Conservation (phyloP, 208 protist species). For the Wallacemonas collosoma region DNA sequence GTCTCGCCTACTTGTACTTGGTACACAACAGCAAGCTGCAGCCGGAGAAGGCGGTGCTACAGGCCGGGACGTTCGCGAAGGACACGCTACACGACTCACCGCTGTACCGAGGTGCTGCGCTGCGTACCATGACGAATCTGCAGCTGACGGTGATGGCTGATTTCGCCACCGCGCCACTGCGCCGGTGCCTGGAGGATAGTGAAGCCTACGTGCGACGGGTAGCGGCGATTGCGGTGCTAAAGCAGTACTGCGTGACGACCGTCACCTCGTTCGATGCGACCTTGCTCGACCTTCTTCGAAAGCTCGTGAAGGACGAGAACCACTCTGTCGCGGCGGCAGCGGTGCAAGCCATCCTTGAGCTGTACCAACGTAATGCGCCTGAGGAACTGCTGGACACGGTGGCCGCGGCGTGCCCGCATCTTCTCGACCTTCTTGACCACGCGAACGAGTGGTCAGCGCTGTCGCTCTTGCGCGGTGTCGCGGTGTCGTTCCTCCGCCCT, state of each 20-base stretch:
- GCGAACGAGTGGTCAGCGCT: constrained; percentile 10
- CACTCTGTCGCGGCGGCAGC: constrained; percentile 97
- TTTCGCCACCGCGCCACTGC: constrained; percentile 95
- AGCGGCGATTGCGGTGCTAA: constrained; percentile 96
- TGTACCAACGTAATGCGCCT: constrained; percentile 42
- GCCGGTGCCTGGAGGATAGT: constrained; percentile 91
- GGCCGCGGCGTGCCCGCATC: constrained; percentile 2
- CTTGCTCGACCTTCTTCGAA: constrained; percentile 87
- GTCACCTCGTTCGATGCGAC: constrained; percentile 86
- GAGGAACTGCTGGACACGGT: constrained; percentile 25
- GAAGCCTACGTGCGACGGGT: constrained; percentile 99
- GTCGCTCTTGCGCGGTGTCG: not conserved
- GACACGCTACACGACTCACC: constrained; percentile 95
- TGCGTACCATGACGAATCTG: constrained; percentile 99
- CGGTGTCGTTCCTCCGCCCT: not conserved
- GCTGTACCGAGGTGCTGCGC: constrained; percentile 97
- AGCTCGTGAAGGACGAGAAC: constrained; percentile 96
- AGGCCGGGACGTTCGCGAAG: constrained; percentile 97
- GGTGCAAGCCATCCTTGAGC: constrained; percentile 91
- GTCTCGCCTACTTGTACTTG: constrained; percentile 99
- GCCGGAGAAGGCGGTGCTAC: constrained; percentile 97
- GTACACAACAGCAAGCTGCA: constrained; percentile 98
- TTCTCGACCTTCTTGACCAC: constrained; percentile 1
- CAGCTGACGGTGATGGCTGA: constrained; percentile 97
- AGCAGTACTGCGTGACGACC: constrained; percentile 96